phyloP scores from a whole-genome alignment of 2,329 filamentous ascomycete species.

The Ramularia collo-cygni region DNA sequence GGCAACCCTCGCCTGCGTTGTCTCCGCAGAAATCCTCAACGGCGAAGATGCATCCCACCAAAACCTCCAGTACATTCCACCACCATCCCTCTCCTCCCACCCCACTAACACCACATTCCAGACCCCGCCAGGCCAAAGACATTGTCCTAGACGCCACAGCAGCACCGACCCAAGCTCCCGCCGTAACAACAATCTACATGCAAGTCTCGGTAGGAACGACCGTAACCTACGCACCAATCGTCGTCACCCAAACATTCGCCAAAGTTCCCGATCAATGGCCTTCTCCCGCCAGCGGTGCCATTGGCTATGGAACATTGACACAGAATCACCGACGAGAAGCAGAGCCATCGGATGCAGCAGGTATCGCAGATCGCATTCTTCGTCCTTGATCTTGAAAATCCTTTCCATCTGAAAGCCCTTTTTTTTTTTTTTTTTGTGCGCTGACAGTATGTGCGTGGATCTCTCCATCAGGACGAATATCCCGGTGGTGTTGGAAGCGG shows the following conservation, averaged over 20 bases:
- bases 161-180: constrained; percentile 11
- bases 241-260: constrained; percentile 29
- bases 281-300: constrained; percentile 18
- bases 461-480: neutral
- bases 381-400: too few relatives aligned
- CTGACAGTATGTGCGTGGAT: too few relatives aligned
- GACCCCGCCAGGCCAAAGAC: constrained; percentile 17
- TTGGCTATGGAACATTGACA: constrained; percentile 23
- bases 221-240: constrained; percentile 19
- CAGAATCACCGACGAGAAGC: constrained; percentile 5
- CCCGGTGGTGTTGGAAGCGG: constrained; percentile 16
- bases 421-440: neutral
- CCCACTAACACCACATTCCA: too few relatives aligned
- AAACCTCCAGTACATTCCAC: too few relatives aligned
- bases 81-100: too few relatives aligned
- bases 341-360: constrained; percentile 11
- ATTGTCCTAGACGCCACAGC: constrained; percentile 11
- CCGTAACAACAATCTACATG: constrained; percentile 23
- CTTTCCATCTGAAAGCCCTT: too few relatives aligned
- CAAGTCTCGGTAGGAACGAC: constrained; percentile 10
- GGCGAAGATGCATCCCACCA: too few relatives aligned
- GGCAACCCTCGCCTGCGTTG: too few relatives aligned
- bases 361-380: constrained; percentile 21
- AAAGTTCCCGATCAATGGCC: constrained; percentile 24
- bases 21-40: too few relatives aligned